Conservation (phyloP, 208 protist genomes). For the Acanthamoeba triangularis region DNA sequence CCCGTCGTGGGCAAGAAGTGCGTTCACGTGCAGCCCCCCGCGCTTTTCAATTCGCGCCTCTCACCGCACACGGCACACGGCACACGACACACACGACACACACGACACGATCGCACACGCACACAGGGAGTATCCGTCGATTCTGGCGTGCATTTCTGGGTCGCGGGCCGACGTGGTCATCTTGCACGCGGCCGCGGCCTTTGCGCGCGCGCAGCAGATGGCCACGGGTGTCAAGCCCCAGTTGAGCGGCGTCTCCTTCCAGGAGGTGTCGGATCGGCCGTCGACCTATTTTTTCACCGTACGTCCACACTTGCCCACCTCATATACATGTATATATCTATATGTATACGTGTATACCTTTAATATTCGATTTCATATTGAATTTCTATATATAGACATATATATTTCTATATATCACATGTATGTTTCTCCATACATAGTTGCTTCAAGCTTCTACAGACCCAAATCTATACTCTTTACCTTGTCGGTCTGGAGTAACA, state of each 20-base stretch:
- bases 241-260: background rate
- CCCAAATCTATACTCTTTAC: background rate
- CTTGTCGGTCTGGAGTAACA: background rate
- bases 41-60: background rate
- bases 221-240: background rate
- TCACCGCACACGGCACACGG: background rate
- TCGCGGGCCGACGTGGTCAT: background rate
- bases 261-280: slow-evolving; percentile 39
- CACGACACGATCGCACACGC: background rate
- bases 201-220: background rate
- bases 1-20: slow-evolving; percentile 27
- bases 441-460: background rate
- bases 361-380: too few species aligned
- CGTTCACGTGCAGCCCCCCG: background rate
- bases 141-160: slow-evolving; percentile 38
- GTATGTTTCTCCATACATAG: too few species aligned
- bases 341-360: background rate
- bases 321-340: background rate
- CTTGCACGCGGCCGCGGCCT: background rate
- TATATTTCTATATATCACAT: too few species aligned
- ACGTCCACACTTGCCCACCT: background rate
- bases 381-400: too few species aligned
- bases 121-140: slow-evolving; percentile 32
- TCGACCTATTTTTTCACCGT: slow-evolving; percentile 61
- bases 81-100: background rate